phyloP scores from a whole-genome alignment of 805 yeast species.

The Hanseniaspora nectarophila region DNA sequence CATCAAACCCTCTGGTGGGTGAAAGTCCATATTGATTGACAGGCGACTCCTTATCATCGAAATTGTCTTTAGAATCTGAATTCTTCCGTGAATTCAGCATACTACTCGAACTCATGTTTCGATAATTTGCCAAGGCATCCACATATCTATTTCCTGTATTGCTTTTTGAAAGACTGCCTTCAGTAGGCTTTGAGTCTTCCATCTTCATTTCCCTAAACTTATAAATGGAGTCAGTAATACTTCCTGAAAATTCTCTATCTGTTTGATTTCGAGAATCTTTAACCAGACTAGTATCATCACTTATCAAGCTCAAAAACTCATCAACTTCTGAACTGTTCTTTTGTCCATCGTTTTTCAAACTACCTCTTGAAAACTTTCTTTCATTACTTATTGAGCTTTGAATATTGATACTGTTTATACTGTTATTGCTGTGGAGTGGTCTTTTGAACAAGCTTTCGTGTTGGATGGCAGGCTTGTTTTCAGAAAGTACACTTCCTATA shows the following conservation, averaged over 20 bases:
- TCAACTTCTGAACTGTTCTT: background rate
- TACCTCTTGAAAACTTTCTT: slow-evolving; percentile 1
- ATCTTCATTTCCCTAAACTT: slow-evolving; percentile 42
- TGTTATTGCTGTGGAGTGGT: background rate
- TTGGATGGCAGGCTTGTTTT: background rate
- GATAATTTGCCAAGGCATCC: background rate
- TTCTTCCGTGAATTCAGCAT: background rate
- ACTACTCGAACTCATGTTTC: slow-evolving; percentile 7
- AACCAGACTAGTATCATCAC: slow-evolving; percentile 1
- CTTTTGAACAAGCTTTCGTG: background rate
- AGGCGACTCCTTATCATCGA: background rate
- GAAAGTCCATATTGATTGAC: slow-evolving; percentile 13
- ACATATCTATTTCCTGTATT: slow-evolving; percentile 39
- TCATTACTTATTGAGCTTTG: background rate
- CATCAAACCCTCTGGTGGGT: slow-evolving; percentile 8
- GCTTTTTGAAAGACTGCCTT: slow-evolving; percentile 41
- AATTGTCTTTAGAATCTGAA: background rate
- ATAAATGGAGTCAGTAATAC: slow-evolving; percentile 37
- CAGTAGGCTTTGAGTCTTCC: slow-evolving; percentile 45
- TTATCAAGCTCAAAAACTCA: slow-evolving; percentile 11
- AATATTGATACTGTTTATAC: background rate
- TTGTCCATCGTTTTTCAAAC: background rate
- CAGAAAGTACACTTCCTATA: background rate
- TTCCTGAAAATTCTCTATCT: no score
- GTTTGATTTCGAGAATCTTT: no score